phyloP scores from a whole-genome alignment of 2,329 filamentous ascomycete species.

The Aspergillus felis region DNA sequence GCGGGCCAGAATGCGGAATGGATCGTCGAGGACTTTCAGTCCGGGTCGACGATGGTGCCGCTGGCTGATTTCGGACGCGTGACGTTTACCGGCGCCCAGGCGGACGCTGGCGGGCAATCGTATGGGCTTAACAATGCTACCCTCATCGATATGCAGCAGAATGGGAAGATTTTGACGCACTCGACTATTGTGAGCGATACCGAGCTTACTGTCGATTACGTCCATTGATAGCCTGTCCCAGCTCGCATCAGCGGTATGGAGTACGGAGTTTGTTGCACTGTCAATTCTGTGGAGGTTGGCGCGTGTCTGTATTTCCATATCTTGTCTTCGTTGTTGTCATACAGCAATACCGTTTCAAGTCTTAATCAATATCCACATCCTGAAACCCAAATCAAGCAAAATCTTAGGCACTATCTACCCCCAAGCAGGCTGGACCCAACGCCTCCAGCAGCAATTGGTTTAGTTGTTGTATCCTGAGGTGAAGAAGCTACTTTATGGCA shows the following conservation, averaged over 20 bases:
- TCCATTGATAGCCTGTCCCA: neutral
- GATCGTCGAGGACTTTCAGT: slow-evolving; percentile 58
- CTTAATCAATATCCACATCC: neutral
- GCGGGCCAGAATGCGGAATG: slow-evolving; percentile 59
- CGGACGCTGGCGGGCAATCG: slow-evolving; percentile 16
- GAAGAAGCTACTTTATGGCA: neutral
- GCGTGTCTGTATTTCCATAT: neutral
- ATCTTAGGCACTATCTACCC: slow-evolving; percentile 2
- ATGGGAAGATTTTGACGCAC: slow-evolving; percentile 30
- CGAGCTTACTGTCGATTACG: slow-evolving; percentile 25
- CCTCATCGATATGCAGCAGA: slow-evolving; percentile 48
- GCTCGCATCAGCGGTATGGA: no score
- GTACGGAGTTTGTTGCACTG: neutral
- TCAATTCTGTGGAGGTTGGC: no score
- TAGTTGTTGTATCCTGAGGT: neutral
- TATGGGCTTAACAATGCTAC: slow-evolving; percentile 36
- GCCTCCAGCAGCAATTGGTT: neutral
- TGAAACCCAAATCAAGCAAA: neutral
- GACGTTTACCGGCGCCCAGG: slow-evolving; percentile 32
- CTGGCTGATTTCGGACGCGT: slow-evolving; percentile 49
- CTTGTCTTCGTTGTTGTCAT: neutral
- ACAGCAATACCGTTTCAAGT: neutral
- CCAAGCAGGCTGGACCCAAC: neutral
- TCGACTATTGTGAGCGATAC: slow-evolving; percentile 22
- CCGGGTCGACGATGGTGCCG: slow-evolving; percentile 36